Conservation (phyloP, 1,284 basidiomycete species). For the Pascua sp. region DNA sequence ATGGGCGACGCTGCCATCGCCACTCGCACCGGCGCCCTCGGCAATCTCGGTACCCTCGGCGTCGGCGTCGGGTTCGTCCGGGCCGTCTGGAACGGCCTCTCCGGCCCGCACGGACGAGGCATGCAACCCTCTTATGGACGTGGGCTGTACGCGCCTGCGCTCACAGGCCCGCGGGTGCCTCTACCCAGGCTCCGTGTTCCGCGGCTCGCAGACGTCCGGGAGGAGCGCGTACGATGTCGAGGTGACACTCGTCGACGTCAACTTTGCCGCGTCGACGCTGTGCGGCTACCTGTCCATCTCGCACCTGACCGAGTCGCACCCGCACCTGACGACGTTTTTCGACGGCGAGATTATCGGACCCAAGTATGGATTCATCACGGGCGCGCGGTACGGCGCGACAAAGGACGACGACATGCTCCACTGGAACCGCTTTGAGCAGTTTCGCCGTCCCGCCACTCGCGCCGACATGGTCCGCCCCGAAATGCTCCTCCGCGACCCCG, state of each 20-base stretch:
- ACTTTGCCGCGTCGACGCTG: constrained; percentile 70
- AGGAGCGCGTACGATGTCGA: constrained; percentile 79
- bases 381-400: constrained; percentile 71
- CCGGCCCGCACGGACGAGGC: constrained; percentile 7
- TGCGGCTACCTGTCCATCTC: constrained; percentile 86
- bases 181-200: constrained; percentile 72
- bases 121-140: constrained; percentile 64
- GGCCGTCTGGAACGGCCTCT: background rate
- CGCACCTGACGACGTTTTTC: constrained; percentile 86
- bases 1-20: too few species aligned
- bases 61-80: background rate
- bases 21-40: background rate
- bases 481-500: constrained; percentile 62
- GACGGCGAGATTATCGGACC: constrained; percentile 86
- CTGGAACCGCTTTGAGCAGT: constrained; percentile 88
- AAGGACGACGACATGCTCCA: constrained; percentile 85
- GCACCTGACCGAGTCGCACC: constrained; percentile 83
- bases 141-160: constrained; percentile 68
- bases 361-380: constrained; percentile 80
- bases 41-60: constrained; percentile 1
- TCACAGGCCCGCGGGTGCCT: constrained; percentile 73
- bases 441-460: constrained; percentile 60
- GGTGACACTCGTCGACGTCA: constrained; percentile 76
- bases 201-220: constrained; percentile 77
- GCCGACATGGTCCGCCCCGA: constrained; percentile 65